Conservation (phyloP, 2,329 filamentous ascomycete species). For the Huntiella abstrusa region DNA sequence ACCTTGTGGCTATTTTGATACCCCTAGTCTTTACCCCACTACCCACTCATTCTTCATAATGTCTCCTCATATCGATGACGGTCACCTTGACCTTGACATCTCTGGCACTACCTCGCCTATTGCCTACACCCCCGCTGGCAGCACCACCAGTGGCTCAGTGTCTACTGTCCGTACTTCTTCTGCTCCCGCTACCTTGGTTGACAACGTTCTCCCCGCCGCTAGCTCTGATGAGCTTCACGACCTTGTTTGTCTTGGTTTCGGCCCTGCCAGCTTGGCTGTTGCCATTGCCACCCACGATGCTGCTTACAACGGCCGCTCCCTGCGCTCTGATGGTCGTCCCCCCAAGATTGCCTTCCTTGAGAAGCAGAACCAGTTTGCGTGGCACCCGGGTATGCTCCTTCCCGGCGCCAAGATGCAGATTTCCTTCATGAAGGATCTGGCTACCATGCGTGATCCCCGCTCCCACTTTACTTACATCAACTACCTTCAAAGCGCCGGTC, state of each 20-base stretch:
- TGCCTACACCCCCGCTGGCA: constrained; percentile 8
- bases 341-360: constrained; percentile 78
- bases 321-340: constrained; percentile 18
- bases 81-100: constrained; percentile 5
- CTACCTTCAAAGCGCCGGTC: constrained; percentile 63
- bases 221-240: constrained; percentile 52
- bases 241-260: constrained; percentile 80
- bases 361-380: constrained; percentile 64
- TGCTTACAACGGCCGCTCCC: constrained; percentile 30
- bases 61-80: constrained; percentile 13
- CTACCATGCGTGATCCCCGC: constrained; percentile 68
- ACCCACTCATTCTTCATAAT: constrained; percentile 7
- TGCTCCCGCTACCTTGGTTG: background rate
- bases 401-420: constrained; percentile 95
- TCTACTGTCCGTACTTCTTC: background rate
- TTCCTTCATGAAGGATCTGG: constrained; percentile 90
- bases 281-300: constrained; percentile 76
- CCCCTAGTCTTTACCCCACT: background rate
- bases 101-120: constrained; percentile 6
- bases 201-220: constrained; percentile 28
- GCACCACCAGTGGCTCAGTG: background rate
- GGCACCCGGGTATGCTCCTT: constrained; percentile 91
- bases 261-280: constrained; percentile 75
- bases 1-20: background rate
- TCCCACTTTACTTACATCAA: constrained; percentile 92